Percentiles rank a stretch among this genome's conserved stretches.
Evolutionary conservation across 306 rosid genomes (phyloP).

Genomic region (Dryas drummondii): DNA sequence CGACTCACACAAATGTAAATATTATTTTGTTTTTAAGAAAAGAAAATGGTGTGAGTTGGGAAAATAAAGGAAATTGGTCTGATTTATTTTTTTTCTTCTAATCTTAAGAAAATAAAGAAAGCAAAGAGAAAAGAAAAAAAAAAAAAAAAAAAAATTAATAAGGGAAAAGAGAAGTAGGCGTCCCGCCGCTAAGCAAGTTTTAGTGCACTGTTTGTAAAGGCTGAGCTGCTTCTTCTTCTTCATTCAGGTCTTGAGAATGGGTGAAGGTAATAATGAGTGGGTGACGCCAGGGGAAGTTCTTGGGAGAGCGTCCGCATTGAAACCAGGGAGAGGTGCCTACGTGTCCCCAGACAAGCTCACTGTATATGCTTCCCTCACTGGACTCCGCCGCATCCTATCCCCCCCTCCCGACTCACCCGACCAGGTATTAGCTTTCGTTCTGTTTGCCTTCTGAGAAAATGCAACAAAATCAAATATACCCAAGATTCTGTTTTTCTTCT

Average conservation of each 20-base stretch:
- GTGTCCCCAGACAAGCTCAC: slow-evolving; percentile 54
- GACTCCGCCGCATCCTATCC: slow-evolving; percentile 55
- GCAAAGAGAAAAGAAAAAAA: not conserved
- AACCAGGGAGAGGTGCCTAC: slow-evolving; percentile 76
- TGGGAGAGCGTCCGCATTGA: slow-evolving; percentile 55
- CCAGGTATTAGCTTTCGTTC: slow-evolving; percentile 37
- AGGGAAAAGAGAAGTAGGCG: not conserved
- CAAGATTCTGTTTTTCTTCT: not conserved
- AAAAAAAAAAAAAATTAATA: not conserved
- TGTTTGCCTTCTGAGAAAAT: not conserved
- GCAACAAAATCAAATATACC: too few species aligned
- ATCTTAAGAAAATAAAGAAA: too few species aligned
- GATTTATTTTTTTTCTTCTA: too few species aligned
- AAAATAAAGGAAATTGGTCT: too few species aligned
- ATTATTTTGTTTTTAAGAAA: too few species aligned
- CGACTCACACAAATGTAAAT: too few species aligned
- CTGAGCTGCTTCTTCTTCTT: slow-evolving; percentile 2
- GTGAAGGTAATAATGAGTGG: slow-evolving; percentile 16
- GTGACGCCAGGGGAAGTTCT: slow-evolving; percentile 84
- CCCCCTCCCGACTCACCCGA: slow-evolving; percentile 61
- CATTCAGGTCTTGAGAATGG: not conserved
- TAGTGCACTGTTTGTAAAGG: not conserved
- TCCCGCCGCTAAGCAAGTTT: not conserved
- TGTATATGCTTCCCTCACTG: slow-evolving; percentile 83
- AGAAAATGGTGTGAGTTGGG: too few species aligned